Base-by-base conservation (phyloP, 176 grass and related monocot species). In the Musa troglodytarum region DNA sequence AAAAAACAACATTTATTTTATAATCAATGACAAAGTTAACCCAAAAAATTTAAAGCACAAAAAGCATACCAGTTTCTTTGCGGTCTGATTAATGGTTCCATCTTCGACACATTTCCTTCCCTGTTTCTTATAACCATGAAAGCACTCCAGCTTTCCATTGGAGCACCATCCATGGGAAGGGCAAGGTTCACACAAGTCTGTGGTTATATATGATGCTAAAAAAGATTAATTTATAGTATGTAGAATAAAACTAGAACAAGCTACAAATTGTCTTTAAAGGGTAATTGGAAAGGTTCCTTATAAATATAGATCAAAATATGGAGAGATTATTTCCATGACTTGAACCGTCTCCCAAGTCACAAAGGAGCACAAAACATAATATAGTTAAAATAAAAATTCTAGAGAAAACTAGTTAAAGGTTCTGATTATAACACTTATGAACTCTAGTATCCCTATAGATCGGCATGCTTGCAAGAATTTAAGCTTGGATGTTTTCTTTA, bases 111-210 rank as follows among this genome's bases (percentile, higher is more conserved):
- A 97, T 49, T 65, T 73, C 57, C 52, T 90, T 54, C 86, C 83
- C 29, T 85, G 76, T 57, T 68, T 90, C 71, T 82, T 87, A 74
- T 81, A 97, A 34, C 94, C 94, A 85, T 76, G 83, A 63, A 78
- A 50, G 77, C 90, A 97, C 57, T 87, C 80, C 26, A 97, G 70
- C 62, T 87, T 77, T 16, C 90, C 90, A 20, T 81, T 70, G 10
- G 74, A 65, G 43, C 94, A 97, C 50, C 75, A 75, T 9, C 89
- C 92, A 69, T 90, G 78, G 10, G 70, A 24, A 52, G 92, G 92
- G 70, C 92, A 96, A 73, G 85, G 92, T 61, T 88, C 74, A 26
- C 90, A 93, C 62, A 81, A 84, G 83, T 88, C 92, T 96, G 83
- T 69, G 70, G 9, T 64, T 55, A 57, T 58, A 54, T 50, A 24